Base-by-base conservation (phyloP, 805 yeast species). In the Barnettozyma sucrosica region DNA sequence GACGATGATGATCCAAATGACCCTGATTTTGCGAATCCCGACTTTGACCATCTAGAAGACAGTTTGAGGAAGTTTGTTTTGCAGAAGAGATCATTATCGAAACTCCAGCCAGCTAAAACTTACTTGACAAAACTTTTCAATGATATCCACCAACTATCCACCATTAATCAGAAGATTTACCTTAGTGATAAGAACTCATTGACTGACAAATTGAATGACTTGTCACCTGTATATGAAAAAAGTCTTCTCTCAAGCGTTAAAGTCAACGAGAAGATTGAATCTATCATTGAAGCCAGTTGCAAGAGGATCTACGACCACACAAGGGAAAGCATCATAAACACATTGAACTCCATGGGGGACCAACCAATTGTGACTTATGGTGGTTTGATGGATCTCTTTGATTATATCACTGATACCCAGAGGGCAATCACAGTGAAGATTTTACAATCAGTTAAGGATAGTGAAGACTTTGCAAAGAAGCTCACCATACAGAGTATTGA, bases 21-120 rank as follows among this genome's bases (percentile, higher is more conserved):
- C 40, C 58, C 62, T 33, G 61, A 62, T 16, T 57, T 63, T 21
- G 63, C 43, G 1, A 38, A 70, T 42, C 88, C 88, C 1, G 81
- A 85, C 56, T 89, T 92, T 62, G 96, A 88, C 57, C 80, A 77
- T 43, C 69, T 93, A 47, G 98, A 93, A 58, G 85, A 87, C 7
- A 82, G 95, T 2, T 70, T 93, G 48, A 76, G 97, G 45, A 81
- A 82, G 54, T 93, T 93, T 64, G 82, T 93, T 5, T 72, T 93
- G 20, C 96, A 92, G 55, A 93, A 90, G 58, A 77, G 99, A 58
- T 81, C 97, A 0, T 65, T 85, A 10, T 89, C 98, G 0, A 93
- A 93, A 62, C 70, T 93, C 13, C 76, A 88, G 32, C 99, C 99
- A 0, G 98, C 97, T 0, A 89, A 89, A 60, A 90, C 83, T n/a